Evolutionary conservation across 495 filamentous ascomycete genomes (phyloP).

Genomic region (Glutinoglossum americanum): DNA sequence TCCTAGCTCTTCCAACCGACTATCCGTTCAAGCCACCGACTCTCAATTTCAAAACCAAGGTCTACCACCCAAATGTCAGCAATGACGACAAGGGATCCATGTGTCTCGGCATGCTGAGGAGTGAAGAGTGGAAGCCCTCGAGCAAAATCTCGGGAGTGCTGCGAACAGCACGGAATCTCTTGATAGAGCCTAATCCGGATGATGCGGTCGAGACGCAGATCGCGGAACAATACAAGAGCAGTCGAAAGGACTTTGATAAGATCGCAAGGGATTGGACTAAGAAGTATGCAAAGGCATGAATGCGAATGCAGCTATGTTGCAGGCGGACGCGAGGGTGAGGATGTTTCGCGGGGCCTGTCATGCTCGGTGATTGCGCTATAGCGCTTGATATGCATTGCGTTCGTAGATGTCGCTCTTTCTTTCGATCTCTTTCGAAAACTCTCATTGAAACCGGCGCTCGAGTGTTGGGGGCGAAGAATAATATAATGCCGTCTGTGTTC

Average conservation of each 20-base stretch:
- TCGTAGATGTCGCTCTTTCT: neutral
- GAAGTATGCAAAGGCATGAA: constrained; percentile 38
- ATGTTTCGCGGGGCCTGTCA: neutral
- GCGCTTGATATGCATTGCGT: neutral
- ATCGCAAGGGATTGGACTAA: constrained; percentile 62
- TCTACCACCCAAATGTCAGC: constrained; percentile 96
- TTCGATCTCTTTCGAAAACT: neutral
- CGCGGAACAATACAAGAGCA: constrained; percentile 62
- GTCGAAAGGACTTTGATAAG: constrained; percentile 58
- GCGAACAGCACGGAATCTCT: constrained; percentile 51
- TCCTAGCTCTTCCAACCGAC: constrained; percentile 53
- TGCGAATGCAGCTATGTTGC: neutral
- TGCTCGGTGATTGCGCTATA: neutral
- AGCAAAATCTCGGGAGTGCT: constrained; percentile 60
- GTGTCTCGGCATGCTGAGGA: constrained; percentile 72
- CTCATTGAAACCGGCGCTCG: neutral
- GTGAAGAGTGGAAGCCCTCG: constrained; percentile 88
- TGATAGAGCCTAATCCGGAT: constrained; percentile 78
- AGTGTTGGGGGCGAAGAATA: neutral
- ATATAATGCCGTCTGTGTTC: neutral
- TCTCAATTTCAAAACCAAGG: constrained; percentile 76
- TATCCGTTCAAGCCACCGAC: constrained; percentile 91
- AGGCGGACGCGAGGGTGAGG: neutral
- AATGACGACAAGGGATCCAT: constrained; percentile 84
- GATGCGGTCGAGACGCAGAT: constrained; percentile 80